phyloP scores from a whole-genome alignment of 176 grass and related monocot species.

The Carex kokanica region DNA sequence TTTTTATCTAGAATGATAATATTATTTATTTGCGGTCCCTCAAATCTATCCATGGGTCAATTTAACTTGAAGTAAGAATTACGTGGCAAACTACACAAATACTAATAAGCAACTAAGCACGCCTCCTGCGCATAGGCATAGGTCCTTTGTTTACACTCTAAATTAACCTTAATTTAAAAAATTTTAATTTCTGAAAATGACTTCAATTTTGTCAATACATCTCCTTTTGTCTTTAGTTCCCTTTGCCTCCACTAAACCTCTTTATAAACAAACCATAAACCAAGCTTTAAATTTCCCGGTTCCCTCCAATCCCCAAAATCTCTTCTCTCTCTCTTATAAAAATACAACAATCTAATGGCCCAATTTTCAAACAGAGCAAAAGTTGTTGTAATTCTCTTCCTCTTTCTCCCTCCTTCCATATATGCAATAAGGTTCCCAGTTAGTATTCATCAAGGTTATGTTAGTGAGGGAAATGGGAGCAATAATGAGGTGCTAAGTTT shows the following conservation, averaged over 20 bases:
- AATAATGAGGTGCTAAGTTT: background rate
- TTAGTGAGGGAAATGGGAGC: background rate
- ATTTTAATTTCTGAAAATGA: background rate
- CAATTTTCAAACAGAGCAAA: conserved; percentile 20
- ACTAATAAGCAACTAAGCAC: background rate
- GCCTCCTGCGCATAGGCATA: background rate
- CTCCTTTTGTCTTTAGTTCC: background rate
- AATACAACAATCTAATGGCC: background rate
- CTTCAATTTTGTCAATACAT: background rate
- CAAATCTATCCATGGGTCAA: background rate
- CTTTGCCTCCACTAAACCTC: background rate
- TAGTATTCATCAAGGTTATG: conserved; percentile 2
- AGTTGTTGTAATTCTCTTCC: conserved; percentile 13
- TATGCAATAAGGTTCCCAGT: conserved; percentile 7
- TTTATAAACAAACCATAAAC: conserved; percentile 9
- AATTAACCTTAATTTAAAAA: background rate
- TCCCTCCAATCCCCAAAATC: background rate
- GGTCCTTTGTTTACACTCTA: conserved; percentile 12
- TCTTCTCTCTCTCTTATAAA: background rate
- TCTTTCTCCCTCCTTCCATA: conserved; percentile 24
- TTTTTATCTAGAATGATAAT: background rate
- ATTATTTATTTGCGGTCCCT: background rate
- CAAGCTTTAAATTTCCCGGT: conserved; percentile 3
- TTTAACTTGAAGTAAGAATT: conserved; percentile 13
- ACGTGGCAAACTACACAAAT: background rate